These are phyloP conservation scores for Aspergillus cavernicola DNA, from an alignment of 495 filamentous ascomycete genomes.

Conservation along the genomic window DNA sequence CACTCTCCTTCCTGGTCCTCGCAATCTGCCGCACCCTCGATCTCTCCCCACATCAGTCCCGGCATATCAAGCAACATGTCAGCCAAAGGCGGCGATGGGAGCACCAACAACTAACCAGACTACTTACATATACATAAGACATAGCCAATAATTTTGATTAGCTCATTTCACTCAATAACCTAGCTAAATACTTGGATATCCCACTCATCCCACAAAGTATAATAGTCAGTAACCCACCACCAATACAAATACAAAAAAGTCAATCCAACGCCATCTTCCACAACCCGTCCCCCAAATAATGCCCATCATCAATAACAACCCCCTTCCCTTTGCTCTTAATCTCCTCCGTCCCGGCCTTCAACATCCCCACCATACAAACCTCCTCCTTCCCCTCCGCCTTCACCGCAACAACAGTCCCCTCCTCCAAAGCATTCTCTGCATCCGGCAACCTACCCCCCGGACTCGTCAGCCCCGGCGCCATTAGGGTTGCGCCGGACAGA, in stretches of 20 bases:
- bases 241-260: too few relatives aligned
- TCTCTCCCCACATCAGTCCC: slow-evolving; percentile 23
- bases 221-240: too few relatives aligned
- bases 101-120: background rate
- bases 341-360: slow-evolving; percentile 87
- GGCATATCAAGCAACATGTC: background rate
- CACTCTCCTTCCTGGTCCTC: slow-evolving; percentile 39
- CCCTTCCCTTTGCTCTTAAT: slow-evolving; percentile 92
- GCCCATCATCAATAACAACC: slow-evolving; percentile 83
- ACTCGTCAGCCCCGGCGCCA: slow-evolving; percentile 89
- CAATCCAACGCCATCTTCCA: slow-evolving; percentile 78
- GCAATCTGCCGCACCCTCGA: slow-evolving; percentile 30
- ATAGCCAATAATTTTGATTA: slow-evolving; percentile 2
- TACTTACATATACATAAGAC: background rate
- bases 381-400: slow-evolving; percentile 91
- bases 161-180: background rate
- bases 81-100: background rate
- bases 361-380: slow-evolving; percentile 79
- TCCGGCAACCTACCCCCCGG: slow-evolving; percentile 73
- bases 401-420: slow-evolving; percentile 79
- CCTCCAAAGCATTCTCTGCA: slow-evolving; percentile 53
- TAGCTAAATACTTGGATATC: background rate
- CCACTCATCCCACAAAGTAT: too few relatives aligned
- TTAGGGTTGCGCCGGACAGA: slow-evolving; percentile 83
- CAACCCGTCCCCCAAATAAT: slow-evolving; percentile 92